Evolutionary conservation across 768 basidiomycete species (phyloP).

Genomic region (Clavulina sp.): DNA sequence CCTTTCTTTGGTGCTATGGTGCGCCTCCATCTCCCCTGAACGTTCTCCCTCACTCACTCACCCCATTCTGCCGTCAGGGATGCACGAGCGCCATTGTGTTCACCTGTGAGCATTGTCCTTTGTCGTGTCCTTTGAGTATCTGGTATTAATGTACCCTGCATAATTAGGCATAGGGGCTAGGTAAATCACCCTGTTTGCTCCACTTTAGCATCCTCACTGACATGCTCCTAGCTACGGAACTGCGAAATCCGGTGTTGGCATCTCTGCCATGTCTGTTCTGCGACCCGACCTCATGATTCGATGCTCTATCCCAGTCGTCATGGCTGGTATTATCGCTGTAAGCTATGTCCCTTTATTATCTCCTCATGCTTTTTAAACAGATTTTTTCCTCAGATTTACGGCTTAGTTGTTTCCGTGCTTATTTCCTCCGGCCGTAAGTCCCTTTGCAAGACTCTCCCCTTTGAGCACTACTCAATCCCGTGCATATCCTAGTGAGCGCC

Average conservation of each 20-base stretch:
- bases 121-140: neutral
- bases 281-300: slow-evolving; percentile 97
- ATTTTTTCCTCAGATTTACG: slow-evolving; percentile 52
- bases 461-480: neutral
- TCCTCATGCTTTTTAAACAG: neutral
- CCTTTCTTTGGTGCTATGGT: slow-evolving; percentile 98
- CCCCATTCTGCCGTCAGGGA: slow-evolving; percentile 29
- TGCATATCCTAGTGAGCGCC: slow-evolving; percentile 33
- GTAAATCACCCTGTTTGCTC: slow-evolving; percentile 24
- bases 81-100: slow-evolving; percentile 95
- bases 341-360: slow-evolving; percentile 16
- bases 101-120: slow-evolving; percentile 52
- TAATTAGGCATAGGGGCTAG: slow-evolving; percentile 65
- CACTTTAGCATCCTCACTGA: neutral
- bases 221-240: slow-evolving; percentile 71
- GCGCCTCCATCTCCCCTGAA: slow-evolving; percentile 19
- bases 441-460: neutral
- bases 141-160: neutral
- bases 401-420: slow-evolving; percentile 96
- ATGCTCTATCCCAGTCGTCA: slow-evolving; percentile 92
- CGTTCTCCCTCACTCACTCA: neutral
- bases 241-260: slow-evolving; percentile 95
- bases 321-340: slow-evolving; percentile 99
- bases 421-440: slow-evolving; percentile 73
- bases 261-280: slow-evolving; percentile 94